phyloP scores from a whole-genome alignment of 2,329 filamentous ascomycete species.

The Fusarium aywerte region DNA sequence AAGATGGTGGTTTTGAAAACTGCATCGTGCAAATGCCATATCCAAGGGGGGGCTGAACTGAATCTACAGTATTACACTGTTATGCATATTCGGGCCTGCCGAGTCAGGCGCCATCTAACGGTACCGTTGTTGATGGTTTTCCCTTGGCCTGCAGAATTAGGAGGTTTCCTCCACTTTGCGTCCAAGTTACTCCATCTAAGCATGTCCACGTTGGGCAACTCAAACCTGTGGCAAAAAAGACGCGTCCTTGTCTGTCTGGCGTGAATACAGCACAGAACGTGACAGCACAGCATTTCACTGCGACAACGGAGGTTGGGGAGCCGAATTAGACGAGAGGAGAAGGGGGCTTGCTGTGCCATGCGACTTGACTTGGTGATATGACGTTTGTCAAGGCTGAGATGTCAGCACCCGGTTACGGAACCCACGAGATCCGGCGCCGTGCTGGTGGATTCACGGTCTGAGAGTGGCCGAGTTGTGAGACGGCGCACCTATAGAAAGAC shows the following conservation, averaged over 20 bases:
- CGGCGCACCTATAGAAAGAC: background rate
- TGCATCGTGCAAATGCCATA: background rate
- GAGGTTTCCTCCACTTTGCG: slow-evolving; percentile 16
- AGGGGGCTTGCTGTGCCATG: slow-evolving; percentile 2
- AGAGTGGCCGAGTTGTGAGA: slow-evolving; percentile 27
- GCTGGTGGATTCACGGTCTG: slow-evolving; percentile 21
- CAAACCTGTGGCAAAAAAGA: slow-evolving; percentile 30
- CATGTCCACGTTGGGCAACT: slow-evolving; percentile 18
- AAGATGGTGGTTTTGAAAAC: slow-evolving; percentile 4
- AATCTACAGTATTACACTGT: background rate
- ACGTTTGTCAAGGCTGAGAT: slow-evolving; percentile 26
- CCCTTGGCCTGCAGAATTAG: background rate
- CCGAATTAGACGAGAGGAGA: slow-evolving; percentile 18
- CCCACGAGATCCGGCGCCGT: slow-evolving; percentile 30
- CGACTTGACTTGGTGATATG: slow-evolving; percentile 27
- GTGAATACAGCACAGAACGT: slow-evolving; percentile 5
- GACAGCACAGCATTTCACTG: background rate
- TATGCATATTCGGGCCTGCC: slow-evolving; percentile 1
- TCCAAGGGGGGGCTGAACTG: background rate
- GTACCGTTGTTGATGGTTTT: slow-evolving; percentile 4
- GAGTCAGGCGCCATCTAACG: slow-evolving; percentile 11
- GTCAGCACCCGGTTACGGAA: slow-evolving; percentile 29
- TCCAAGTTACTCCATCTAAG: slow-evolving; percentile 19
- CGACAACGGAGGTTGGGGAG: slow-evolving; percentile 15
- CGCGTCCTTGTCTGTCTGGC: slow-evolving; percentile 4